Evolutionary conservation across 1,139 yeast genomes (phyloP).

Genomic region (Citeromyces siamensis): DNA sequence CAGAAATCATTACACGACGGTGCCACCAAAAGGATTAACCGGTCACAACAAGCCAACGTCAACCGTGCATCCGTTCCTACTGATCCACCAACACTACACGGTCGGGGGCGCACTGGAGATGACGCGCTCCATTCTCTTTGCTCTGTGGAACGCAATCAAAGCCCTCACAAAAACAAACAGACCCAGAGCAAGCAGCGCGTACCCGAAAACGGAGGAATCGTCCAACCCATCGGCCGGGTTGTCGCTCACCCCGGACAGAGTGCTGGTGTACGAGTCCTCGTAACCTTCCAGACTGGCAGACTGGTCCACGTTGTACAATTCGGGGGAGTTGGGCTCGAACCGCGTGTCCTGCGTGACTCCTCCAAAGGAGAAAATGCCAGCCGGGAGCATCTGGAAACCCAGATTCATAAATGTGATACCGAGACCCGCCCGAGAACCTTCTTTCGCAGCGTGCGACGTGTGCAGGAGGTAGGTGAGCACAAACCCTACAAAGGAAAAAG

Average conservation of each 20-base stretch:
- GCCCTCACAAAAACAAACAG: constrained; percentile 54
- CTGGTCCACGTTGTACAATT: constrained; percentile 34
- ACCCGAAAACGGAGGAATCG: constrained; percentile 35
- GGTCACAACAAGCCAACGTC: too few relatives aligned
- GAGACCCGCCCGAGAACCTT: constrained; percentile 88
- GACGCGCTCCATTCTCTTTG: constrained; percentile 62
- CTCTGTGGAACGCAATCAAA: constrained; percentile 56
- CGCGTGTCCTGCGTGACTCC: constrained; percentile 23
- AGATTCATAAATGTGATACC: constrained; percentile 76
- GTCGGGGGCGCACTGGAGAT: constrained; percentile 36
- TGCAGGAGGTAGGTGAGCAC: constrained; percentile 81
- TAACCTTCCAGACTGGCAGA: constrained; percentile 26
- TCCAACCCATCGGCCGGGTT: constrained; percentile 13
- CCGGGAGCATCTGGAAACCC: constrained; percentile 65
- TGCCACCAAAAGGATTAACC: too few relatives aligned
- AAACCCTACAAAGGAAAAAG: constrained; percentile 92
- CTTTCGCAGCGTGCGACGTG: constrained; percentile 95
- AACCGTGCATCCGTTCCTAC: too few relatives aligned
- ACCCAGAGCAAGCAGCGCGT: constrained; percentile 57
- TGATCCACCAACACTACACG: too few relatives aligned
- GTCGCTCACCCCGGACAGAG: constrained; percentile 16
- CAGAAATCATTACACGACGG: too few relatives aligned
- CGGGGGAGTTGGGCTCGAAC: constrained; percentile 44
- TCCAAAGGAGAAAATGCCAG: constrained; percentile 31
- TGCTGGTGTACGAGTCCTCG: constrained; percentile 32